Evolutionary conservation across 1,284 basidiomycete species (phyloP).

Genomic region (Macrocybe sp.): DNA sequence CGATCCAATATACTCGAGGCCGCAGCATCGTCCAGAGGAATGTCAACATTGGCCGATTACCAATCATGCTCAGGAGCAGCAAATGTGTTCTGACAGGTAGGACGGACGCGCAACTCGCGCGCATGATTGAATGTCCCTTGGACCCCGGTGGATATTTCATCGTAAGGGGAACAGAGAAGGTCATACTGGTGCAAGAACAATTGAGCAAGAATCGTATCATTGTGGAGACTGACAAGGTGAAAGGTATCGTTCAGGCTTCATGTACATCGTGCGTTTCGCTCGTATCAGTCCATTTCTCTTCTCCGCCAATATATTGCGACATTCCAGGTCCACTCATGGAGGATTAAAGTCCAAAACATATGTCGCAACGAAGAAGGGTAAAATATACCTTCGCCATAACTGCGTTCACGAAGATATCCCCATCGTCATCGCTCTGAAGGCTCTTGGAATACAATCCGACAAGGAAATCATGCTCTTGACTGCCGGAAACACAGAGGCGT

Average conservation of each 20-base stretch:
- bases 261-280: conserved; percentile 82
- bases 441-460: conserved; percentile 94
- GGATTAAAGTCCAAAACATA: conserved; percentile 99
- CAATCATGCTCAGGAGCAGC: conserved; percentile 96
- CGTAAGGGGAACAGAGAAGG: conserved; percentile 99
- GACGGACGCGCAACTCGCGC: conserved; percentile 78
- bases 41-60: conserved; percentile 88
- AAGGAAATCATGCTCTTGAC: conserved; percentile 96
- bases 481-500: conserved; percentile 89
- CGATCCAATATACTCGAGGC: conserved; percentile 93
- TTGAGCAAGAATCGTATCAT: conserved; percentile 99
- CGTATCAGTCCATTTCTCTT: conserved; percentile 4
- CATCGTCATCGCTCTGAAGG: conserved; percentile 94
- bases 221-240: conserved; percentile 90
- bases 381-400: conserved; percentile 97
- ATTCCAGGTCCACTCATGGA: conserved; percentile 83
- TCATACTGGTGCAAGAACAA: conserved; percentile 98
- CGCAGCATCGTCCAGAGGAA: conserved; percentile 86
- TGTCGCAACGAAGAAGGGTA: conserved; percentile 90
- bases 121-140: conserved; percentile 95
- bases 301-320: conserved; percentile 3
- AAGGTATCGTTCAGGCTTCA: conserved; percentile 91
- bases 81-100: conserved; percentile 87
- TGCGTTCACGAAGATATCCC: conserved; percentile 97
- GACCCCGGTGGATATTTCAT: conserved; percentile 99